These are phyloP conservation scores for Candida labiduridarum DNA, from an alignment of 1,139 yeast genomes.

Conservation along the genomic window DNA sequence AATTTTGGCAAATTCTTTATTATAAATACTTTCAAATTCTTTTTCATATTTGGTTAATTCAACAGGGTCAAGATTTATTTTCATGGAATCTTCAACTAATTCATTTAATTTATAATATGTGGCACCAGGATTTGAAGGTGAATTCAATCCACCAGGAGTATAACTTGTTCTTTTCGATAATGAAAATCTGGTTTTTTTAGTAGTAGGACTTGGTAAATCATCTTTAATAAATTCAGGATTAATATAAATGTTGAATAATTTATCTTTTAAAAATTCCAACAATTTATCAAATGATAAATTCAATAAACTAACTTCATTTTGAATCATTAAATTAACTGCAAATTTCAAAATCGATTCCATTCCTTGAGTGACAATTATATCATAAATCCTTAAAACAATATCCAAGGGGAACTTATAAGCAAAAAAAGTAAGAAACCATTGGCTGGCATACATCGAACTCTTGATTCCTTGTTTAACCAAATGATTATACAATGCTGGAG, in stretches of 20 bases:
- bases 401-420: conserved; percentile 91
- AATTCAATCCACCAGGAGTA: background rate
- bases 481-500: conserved; percentile 74
- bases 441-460: conserved; percentile 93
- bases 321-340: conserved; percentile 73
- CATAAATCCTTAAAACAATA: conserved; percentile 80
- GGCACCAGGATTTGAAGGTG: background rate
- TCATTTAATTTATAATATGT: conserved; percentile 63
- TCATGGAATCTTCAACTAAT: conserved; percentile 79
- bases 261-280: conserved; percentile 75
- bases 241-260: conserved; percentile 70
- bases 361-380: conserved; percentile 86
- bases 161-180: conserved; percentile 10
- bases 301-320: conserved; percentile 62
- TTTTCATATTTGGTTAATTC: conserved; percentile 66
- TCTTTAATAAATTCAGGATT: conserved; percentile 37
- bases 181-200: conserved; percentile 20
- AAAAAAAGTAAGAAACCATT: conserved; percentile 93
- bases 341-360: conserved; percentile 79
- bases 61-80: conserved; percentile 69
- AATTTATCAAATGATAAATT: conserved; percentile 72
- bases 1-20: conserved; percentile 65
- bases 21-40: conserved; percentile 76
- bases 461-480: conserved; percentile 81
- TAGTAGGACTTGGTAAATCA: background rate